Conservation (phyloP, 2,329 filamentous ascomycete genomes). For the Xylaria sp. region DNA sequence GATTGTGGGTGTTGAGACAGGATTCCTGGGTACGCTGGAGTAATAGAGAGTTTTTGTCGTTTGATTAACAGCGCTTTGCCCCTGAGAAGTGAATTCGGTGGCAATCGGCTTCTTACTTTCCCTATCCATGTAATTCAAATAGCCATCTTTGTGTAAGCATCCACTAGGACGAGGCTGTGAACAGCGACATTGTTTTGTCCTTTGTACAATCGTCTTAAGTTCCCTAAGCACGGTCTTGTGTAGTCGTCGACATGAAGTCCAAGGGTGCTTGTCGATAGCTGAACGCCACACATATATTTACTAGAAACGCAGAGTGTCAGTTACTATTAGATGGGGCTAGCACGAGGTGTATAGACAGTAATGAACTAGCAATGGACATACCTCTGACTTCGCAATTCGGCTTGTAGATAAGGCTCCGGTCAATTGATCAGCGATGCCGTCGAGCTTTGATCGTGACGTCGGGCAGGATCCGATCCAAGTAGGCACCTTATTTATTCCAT, state of each 20-base stretch:
- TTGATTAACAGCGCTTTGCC: conserved; percentile 5
- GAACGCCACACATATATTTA: conserved; percentile 43
- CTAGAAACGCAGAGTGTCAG: conserved; percentile 26
- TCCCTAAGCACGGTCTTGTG: conserved; percentile 41
- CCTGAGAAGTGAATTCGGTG: background rate
- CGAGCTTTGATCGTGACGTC: conserved; percentile 37
- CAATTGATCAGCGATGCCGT: conserved; percentile 21
- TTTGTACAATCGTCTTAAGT: conserved; percentile 41
- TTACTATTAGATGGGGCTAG: background rate
- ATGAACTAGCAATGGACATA: conserved; percentile 27
- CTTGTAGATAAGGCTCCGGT: conserved; percentile 36
- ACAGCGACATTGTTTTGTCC: conserved; percentile 41
- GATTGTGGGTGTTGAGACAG: conserved; percentile 36
- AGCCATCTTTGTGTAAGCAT: background rate
- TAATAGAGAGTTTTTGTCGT: conserved; percentile 17
- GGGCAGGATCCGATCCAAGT: conserved; percentile 27
- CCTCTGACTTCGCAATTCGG: conserved; percentile 44
- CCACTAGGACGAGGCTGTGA: conserved; percentile 36
- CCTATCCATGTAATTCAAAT: background rate
- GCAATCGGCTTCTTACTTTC: background rate
- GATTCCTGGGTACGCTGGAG: background rate
- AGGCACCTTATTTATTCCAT: conserved; percentile 34
- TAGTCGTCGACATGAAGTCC: conserved; percentile 42
- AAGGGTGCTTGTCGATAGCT: conserved; percentile 35
- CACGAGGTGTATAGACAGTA: too few relatives aligned